phyloP scores from a whole-genome alignment of 1,284 basidiomycete genomes.

The Heterobasidion irregulare region DNA sequence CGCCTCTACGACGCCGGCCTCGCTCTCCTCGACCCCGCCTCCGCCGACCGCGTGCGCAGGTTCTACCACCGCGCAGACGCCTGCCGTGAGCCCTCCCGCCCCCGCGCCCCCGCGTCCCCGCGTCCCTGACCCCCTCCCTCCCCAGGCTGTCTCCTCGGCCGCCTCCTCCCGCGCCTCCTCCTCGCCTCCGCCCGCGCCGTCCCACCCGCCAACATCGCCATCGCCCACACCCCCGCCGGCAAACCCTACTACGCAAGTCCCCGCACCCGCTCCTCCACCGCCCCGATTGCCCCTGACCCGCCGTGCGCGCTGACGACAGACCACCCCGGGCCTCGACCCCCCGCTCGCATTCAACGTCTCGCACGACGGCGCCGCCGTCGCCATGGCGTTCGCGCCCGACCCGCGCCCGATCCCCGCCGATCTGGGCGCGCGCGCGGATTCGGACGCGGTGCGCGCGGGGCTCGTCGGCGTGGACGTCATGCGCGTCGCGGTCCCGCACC shows the following conservation, averaged over 20 bases:
- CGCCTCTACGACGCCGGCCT: constrained; percentile 56
- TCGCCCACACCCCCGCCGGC: constrained; percentile 48
- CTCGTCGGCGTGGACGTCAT: constrained; percentile 73
- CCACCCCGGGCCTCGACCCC: constrained; percentile 31
- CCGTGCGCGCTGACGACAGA: constrained; percentile 22
- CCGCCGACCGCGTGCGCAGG: constrained; percentile 43
- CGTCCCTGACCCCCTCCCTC: not conserved
- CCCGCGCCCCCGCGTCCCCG: not conserved
- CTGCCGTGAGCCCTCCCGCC: constrained; percentile 43
- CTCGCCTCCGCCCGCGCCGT: constrained; percentile 45
- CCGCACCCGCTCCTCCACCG: not conserved
- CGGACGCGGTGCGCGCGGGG: constrained; percentile 36
- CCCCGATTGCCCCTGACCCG: not conserved
- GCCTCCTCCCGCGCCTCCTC: constrained; percentile 55
- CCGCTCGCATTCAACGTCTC: constrained; percentile 72
- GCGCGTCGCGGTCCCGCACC: constrained; percentile 55
- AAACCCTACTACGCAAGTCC: constrained; percentile 69
- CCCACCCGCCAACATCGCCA: constrained; percentile 33
- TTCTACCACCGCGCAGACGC: constrained; percentile 68
- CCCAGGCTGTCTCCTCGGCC: constrained; percentile 64
- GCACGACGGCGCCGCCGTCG: constrained; percentile 67
- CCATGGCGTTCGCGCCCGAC: constrained; percentile 48
- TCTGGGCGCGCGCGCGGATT: no score
- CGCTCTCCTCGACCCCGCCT: constrained; percentile 44
- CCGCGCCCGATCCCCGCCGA: constrained; percentile 19